phyloP scores from a whole-genome alignment of 176 grass and related monocot species.

The Melocanna baccifera region DNA sequence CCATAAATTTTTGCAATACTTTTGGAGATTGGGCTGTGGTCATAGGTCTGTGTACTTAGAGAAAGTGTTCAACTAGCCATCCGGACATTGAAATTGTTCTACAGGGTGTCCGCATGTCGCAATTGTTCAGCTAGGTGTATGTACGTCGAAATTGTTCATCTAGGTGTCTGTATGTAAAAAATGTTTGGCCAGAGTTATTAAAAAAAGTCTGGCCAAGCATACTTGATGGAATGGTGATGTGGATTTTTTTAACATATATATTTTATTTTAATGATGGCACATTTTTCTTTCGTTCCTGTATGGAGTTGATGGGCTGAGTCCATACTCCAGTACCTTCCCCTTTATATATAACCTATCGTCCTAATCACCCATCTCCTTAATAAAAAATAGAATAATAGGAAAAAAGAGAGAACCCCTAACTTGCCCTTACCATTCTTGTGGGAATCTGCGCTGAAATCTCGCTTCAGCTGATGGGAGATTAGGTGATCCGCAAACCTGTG shows the following conservation, averaged over 20 bases:
- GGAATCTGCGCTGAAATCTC: constrained; percentile 11
- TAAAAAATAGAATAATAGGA: background rate
- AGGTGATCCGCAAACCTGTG: constrained; percentile 10
- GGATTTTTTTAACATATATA: constrained; percentile 6
- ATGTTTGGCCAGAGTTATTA: background rate
- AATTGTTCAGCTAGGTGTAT: background rate
- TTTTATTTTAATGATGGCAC: constrained; percentile 11
- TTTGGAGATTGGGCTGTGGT: background rate
- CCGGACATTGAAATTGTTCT: background rate
- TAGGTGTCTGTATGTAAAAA: background rate
- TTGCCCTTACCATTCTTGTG: background rate
- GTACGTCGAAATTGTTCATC: background rate
- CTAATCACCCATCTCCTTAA: background rate
- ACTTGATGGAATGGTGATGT: constrained; percentile 24
- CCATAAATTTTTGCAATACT: constrained; percentile 6
- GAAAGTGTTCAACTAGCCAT: background rate
- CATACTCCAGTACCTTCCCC: constrained; percentile 10
- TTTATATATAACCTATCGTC: constrained; percentile 25
- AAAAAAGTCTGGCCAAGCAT: background rate
- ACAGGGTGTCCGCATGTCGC: background rate
- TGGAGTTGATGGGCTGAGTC: constrained; percentile 28
- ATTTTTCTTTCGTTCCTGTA: background rate
- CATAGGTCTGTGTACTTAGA: background rate
- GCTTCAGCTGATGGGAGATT: background rate
- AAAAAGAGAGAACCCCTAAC: background rate